Evolutionary conservation across 371 early-diverging fungal species (phyloP), one percentile per base, ranked within the genome.

Genomic region (Mortierella sp.): DNA sequence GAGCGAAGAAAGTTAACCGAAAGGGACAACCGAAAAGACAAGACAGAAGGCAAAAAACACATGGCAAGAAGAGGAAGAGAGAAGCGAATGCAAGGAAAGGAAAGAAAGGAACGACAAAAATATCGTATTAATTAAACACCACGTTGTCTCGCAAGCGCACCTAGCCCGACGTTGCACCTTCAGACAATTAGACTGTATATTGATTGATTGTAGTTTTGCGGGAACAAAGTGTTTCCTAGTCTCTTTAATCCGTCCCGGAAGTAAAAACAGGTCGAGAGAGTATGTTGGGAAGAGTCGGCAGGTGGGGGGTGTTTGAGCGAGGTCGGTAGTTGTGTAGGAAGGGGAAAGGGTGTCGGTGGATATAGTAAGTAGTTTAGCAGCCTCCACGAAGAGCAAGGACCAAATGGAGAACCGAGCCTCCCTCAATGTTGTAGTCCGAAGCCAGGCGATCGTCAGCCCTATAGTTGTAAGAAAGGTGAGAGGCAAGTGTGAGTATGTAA

Each of bases 351-450:
- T 54, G 54, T 54, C 5, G 54, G 24, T 21, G n/a, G 54, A 54
- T 37, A 67, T 67, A 67, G 24, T 16, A 64, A 37, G 67, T 77
- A 40, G 67, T 72, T 80, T 80, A 79, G 70, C 83, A 83, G 50
- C 99, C 99, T 72, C 99, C 99, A 89, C 99, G 97, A 74, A 99
- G 94, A 43, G 99, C 98, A 79, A 99, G 91, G 19, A 99, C 99
- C 90, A 99, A 92, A 89, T 99, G 99, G 61, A 99, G 91, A 24
- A 98, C 97, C 19, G 95, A 95, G 40, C 98, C 99, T 64, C 95
- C 96, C 79, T 92, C 93, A 79, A 99, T 94, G 76, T 90, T 91
- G 88, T 96, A 97, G 28, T 96, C 94, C 0, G 79, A 81, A 1
- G 96, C 95, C 16, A 93, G 92, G 83, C 95, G 95, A 16, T 97